Evolutionary conservation across 352 stramenopile species (phyloP).

Genomic region (Phytophthora fragariae): DNA sequence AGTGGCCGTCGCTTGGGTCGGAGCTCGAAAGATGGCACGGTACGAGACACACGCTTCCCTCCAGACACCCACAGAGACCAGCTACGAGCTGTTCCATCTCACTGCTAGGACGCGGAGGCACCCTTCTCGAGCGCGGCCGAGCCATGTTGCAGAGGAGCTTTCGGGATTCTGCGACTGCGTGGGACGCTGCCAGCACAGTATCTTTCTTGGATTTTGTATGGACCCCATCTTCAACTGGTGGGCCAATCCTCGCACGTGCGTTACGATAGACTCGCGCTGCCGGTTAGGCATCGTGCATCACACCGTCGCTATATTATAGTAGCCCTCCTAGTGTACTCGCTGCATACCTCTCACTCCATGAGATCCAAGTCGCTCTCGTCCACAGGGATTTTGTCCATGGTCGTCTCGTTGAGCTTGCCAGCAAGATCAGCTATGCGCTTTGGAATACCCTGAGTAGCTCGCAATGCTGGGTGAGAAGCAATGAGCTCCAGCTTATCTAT

Average conservation of each 20-base stretch:
- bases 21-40: background rate
- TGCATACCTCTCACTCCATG: conserved; percentile 38
- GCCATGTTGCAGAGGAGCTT: background rate
- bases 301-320: conserved; percentile 26
- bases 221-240: background rate
- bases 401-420: conserved; percentile 67
- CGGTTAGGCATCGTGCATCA: background rate
- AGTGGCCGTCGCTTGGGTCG: background rate
- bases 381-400: conserved; percentile 72
- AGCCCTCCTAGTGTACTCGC: conserved; percentile 11
- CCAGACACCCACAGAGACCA: conserved; percentile 23
- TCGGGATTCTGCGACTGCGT: background rate
- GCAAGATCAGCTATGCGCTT: conserved; percentile 79
- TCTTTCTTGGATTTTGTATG: background rate
- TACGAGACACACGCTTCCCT: conserved; percentile 14
- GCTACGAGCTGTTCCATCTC: conserved; percentile 9
- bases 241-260: background rate
- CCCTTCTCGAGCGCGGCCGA: background rate
- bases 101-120: background rate
- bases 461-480: conserved; percentile 69
- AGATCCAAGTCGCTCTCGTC: conserved; percentile 44
- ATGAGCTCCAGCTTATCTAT: conserved; percentile 80
- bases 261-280: background rate
- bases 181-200: conserved; percentile 4
- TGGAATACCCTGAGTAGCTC: conserved; percentile 67